Evolutionary conservation across 352 stramenopile genomes (phyloP), one percentile per base, ranked within the genome.

Genomic region (Globisporangium cederbergense): DNA sequence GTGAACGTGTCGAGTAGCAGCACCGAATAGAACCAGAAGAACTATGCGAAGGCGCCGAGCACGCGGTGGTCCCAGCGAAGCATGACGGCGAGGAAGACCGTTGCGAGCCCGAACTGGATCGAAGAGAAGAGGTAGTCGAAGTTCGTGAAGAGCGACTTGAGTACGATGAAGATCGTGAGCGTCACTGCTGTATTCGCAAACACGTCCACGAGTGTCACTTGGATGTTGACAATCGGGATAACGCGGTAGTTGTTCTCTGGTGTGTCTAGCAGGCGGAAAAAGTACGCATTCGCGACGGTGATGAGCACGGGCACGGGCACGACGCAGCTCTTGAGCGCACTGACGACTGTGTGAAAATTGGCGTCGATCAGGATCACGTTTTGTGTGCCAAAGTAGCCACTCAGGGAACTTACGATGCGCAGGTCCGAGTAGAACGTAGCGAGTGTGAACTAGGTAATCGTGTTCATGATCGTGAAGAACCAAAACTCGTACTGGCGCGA

Each of bases 1-100:
- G 73, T 83, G 22, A 86, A 40, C 9, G 76, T 71, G 54, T 87
- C 80, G 10, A 85, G 66, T 5, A 73, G 60, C 13, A 89, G 59
- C 3, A 81, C 9, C 47, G 65, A 77, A 47, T 80, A 74, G 43
- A 86, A 83, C 76, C 76, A 86, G 28, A 82, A 42, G 54, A 63
- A 64, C 76, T 76, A 89, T 4, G 73, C 51, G 9, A 76, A 3
- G 20, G 86, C 51, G 7, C 68, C 69, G 51, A 89, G 47, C 18
- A 59, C 70, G 6, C 69, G 55, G 16, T 40, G 6, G 32, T 75
- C 61, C 74, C 79, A 89, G 0, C 47, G 22, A 5, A 72, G 40
- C 58, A 87, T 46, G 56, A 75, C 73, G 18, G 71, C 60, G 3
- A 84, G 30, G 43, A 70, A 70, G 1, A 75, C 14, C 11, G 51